Percentiles rank a stretch among this genome's conserved stretches.
phyloP scores from a whole-genome alignment of 352 stramenopile species.

The Phytophthora fragariae region DNA sequence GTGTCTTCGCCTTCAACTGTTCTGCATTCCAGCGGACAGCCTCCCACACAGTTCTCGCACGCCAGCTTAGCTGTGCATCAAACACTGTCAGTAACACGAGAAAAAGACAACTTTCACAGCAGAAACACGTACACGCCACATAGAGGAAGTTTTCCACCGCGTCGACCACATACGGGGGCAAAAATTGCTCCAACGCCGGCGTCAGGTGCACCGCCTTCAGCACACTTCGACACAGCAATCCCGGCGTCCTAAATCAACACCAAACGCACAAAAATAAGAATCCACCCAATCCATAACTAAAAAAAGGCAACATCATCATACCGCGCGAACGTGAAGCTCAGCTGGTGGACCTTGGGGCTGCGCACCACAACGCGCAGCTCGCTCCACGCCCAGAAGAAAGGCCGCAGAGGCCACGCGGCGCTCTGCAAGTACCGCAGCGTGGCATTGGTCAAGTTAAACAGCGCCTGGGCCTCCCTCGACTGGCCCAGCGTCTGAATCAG shows the following conservation, averaged over 20 bases:
- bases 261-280: conserved; percentile 18
- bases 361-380: conserved; percentile 72
- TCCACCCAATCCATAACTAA: background rate
- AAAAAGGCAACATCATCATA: conserved; percentile 26
- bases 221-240: conserved; percentile 61
- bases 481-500: conserved; percentile 74
- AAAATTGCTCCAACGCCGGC: conserved; percentile 49
- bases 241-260: conserved; percentile 49
- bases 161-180: conserved; percentile 49
- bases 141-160: conserved; percentile 56
- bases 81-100: conserved; percentile 7
- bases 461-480: conserved; percentile 58
- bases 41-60: conserved; percentile 78
- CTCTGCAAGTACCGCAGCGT: conserved; percentile 63
- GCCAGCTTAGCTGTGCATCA: conserved; percentile 54
- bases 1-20: conserved; percentile 30
- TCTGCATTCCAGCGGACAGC: conserved; percentile 66
- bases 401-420: conserved; percentile 61
- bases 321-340: conserved; percentile 68
- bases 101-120: background rate
- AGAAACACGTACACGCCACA: conserved; percentile 44
- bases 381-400: conserved; percentile 85
- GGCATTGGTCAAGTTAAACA: conserved; percentile 62
- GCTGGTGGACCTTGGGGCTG: conserved; percentile 51
- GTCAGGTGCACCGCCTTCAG: conserved; percentile 51